phyloP scores from a whole-genome alignment of 202 grass and related monocot genomes.

The Bolboschoenoplectus hybrid region DNA sequence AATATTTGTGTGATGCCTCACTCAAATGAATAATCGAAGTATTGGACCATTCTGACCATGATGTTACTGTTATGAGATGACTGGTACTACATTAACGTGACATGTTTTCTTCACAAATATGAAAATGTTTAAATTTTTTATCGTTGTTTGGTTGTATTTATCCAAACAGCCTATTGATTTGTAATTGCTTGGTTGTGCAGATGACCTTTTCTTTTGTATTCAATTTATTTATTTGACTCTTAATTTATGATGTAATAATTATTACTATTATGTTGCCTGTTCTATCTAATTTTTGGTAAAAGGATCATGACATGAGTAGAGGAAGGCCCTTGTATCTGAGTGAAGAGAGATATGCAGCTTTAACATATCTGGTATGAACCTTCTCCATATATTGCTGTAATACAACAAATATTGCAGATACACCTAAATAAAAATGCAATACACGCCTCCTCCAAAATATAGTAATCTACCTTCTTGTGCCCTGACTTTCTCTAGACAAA shows the following conservation, averaged over 20 bases:
- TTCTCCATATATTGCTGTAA: not conserved
- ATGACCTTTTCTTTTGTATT: conserved; percentile 17
- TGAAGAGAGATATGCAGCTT: conserved; percentile 84
- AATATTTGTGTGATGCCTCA: not conserved
- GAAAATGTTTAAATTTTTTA: not conserved
- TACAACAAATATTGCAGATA: conserved; percentile 21
- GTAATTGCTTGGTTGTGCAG: not conserved
- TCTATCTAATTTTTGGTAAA: conserved; percentile 34
- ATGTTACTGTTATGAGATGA: not conserved
- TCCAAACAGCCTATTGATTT: not conserved
- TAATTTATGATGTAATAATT: conserved; percentile 31
- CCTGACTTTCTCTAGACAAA: not conserved
- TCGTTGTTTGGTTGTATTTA: conserved; percentile 14
- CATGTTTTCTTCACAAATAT: conserved; percentile 10
- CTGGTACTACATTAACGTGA: not conserved
- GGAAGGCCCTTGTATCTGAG: conserved; percentile 95
- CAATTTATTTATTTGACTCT: not conserved
- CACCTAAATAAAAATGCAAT: not conserved
- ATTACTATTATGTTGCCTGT: conserved; percentile 26
- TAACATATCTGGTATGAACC: conserved; percentile 79
- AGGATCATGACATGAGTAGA: conserved; percentile 93
- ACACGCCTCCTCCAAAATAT: not conserved
- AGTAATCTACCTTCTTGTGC: not conserved
- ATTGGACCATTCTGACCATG: not conserved
- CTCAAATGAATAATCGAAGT: not conserved